phyloP scores from a whole-genome alignment of 1,284 basidiomycete species.

The Fomitopsis palustris region DNA sequence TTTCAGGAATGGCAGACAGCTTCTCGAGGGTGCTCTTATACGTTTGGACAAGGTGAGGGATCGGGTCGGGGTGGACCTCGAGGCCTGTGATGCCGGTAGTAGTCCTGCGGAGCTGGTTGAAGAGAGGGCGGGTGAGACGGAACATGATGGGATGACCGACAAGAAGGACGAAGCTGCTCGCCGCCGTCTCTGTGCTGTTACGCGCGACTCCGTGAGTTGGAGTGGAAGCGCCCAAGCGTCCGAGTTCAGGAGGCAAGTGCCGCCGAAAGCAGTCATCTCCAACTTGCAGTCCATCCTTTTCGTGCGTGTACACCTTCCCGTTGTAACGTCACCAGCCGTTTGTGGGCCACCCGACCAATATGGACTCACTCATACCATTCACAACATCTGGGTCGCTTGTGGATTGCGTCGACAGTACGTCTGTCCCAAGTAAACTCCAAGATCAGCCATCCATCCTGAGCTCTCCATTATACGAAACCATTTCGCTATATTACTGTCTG shows the following conservation, averaged over 20 bases:
- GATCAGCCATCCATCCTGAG: slow-evolving; percentile 48
- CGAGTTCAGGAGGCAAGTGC: not conserved
- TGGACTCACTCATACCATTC: slow-evolving; percentile 95
- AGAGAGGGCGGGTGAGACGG: slow-evolving; percentile 71
- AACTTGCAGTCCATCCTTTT: not conserved
- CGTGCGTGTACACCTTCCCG: not conserved
- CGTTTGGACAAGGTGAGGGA: slow-evolving; percentile 72
- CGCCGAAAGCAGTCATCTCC: not conserved
- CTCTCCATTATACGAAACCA: slow-evolving; percentile 31
- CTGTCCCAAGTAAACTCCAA: slow-evolving; percentile 53
- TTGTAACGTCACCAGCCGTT: not conserved
- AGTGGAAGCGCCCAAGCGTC: not conserved
- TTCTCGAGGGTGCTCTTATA: slow-evolving; percentile 80
- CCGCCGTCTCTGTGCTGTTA: not conserved
- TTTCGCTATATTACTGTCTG: slow-evolving; percentile 12
- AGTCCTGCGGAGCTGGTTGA: slow-evolving; percentile 62
- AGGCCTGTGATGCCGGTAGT: slow-evolving; percentile 82
- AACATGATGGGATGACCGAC: slow-evolving; percentile 51
- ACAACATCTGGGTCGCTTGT: slow-evolving; percentile 95
- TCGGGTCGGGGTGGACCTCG: slow-evolving; percentile 71
- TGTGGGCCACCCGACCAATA: slow-evolving; percentile 27
- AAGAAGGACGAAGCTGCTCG: not conserved
- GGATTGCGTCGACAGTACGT: slow-evolving; percentile 99
- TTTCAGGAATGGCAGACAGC: slow-evolving; percentile 70
- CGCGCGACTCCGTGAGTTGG: not conserved